Evolutionary conservation across 2,329 filamentous ascomycete genomes (phyloP).

Genomic region (Ophiosphaerella korrae): DNA sequence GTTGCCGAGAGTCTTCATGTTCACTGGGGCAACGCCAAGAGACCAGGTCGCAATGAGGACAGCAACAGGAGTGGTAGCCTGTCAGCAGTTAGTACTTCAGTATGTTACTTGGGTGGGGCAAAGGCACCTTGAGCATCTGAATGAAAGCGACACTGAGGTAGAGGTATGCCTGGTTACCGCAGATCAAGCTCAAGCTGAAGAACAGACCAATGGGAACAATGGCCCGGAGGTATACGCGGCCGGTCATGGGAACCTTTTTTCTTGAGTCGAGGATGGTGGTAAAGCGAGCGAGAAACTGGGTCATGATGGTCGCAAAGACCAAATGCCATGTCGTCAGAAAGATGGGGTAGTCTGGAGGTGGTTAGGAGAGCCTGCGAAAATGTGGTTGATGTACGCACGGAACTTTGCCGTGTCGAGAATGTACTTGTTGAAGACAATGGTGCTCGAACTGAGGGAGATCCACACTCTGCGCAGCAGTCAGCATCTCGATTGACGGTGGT

Average conservation of each 20-base stretch:
- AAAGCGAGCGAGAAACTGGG: conserved; percentile 88
- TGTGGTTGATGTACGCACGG: conserved; percentile 60
- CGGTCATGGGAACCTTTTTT: conserved; percentile 97
- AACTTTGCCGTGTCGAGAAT: conserved; percentile 86
- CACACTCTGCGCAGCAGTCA: conserved; percentile 67
- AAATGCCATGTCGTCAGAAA: conserved; percentile 91
- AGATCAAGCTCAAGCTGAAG: conserved; percentile 95
- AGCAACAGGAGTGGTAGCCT: conserved; percentile 94
- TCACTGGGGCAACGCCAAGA: conserved; percentile 82
- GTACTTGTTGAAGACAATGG: conserved; percentile 99
- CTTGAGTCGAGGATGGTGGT: conserved; percentile 89
- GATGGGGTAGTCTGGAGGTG: conserved; percentile 54
- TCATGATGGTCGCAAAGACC: conserved; percentile 90
- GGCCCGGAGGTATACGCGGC: conserved; percentile 86
- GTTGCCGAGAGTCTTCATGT: conserved; percentile 86
- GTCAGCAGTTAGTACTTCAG: conserved; percentile 10
- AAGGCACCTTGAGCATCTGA: conserved; percentile 91
- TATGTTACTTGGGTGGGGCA: background rate
- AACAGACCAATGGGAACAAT: conserved; percentile 95
- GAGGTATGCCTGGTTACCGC: conserved; percentile 92
- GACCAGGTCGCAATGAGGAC: conserved; percentile 89
- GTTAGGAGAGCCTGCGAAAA: conserved; percentile 31
- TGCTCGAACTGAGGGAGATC: conserved; percentile 90
- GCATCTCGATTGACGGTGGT: conserved; percentile 9
- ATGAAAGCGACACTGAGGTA: conserved; percentile 97